These are phyloP conservation scores for Pilasporangium apinafurcum DNA, from an alignment of 352 stramenopile genomes.

Conservation along the genomic window DNA sequence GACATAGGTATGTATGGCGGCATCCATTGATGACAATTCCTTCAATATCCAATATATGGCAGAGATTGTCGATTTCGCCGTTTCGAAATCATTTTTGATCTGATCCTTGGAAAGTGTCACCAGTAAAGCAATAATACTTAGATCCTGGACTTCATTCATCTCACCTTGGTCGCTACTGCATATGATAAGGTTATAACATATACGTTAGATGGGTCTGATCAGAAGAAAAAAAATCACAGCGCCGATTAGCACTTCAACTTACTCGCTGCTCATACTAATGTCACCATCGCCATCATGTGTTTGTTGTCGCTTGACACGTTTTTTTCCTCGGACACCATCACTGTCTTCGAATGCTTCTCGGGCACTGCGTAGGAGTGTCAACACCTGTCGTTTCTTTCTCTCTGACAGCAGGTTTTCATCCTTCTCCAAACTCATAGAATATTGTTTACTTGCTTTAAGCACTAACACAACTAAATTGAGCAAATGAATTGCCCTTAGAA, in stretches of 20 bases:
- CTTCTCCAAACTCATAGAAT: conserved; percentile 9
- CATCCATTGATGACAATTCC: conserved; percentile 46
- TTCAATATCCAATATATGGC: conserved; percentile 80
- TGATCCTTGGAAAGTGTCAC: conserved; percentile 58
- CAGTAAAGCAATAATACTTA: conserved; percentile 58
- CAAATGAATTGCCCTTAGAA: conserved; percentile 57
- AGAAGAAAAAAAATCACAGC: background rate
- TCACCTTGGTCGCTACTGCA: conserved; percentile 51
- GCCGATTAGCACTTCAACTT: conserved; percentile 3
- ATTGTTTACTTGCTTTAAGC: conserved; percentile 28
- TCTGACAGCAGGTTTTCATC: conserved; percentile 25
- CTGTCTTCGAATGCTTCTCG: conserved; percentile 57
- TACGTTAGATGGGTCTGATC: background rate
- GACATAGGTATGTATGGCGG: conserved; percentile 39
- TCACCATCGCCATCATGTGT: conserved; percentile 32
- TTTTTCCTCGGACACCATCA: conserved; percentile 48
- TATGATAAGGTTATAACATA: background rate
- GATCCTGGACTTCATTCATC: conserved; percentile 40
- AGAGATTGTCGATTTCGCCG: conserved; percentile 70
- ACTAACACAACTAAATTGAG: conserved; percentile 65
- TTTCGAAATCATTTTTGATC: conserved; percentile 72
- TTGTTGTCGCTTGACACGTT: conserved; percentile 57
- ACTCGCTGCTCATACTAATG: conserved; percentile 70
- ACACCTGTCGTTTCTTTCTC: conserved; percentile 39
- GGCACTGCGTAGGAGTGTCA: conserved; percentile 45